Evolutionary conservation across 495 filamentous ascomycete genomes (phyloP).

Genomic region (Aspergillus funiculosus): DNA sequence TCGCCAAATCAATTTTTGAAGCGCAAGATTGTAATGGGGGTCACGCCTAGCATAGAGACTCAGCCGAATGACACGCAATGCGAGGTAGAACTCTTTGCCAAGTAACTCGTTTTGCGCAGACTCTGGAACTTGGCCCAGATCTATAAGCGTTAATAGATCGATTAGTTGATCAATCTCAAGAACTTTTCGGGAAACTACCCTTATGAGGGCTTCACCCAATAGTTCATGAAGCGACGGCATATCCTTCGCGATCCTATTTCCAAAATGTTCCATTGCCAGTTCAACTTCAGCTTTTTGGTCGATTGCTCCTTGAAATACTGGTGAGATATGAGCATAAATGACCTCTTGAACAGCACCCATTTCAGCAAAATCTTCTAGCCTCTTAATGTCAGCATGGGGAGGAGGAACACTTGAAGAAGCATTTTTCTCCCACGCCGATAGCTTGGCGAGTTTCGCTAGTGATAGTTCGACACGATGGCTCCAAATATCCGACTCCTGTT

Average conservation of each 20-base stretch:
- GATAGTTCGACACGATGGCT: constrained; percentile 87
- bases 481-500: constrained; percentile 71
- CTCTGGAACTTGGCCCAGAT: constrained; percentile 26
- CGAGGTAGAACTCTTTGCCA: constrained; percentile 60
- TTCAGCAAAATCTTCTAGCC: constrained; percentile 55
- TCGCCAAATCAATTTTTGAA: constrained; percentile 75
- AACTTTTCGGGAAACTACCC: constrained; percentile 60
- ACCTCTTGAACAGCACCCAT: constrained; percentile 68
- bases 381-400: constrained; percentile 31
- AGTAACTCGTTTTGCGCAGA: constrained; percentile 34
- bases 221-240: constrained; percentile 58
- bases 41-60: constrained; percentile 45
- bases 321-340: constrained; percentile 56
- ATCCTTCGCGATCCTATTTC: constrained; percentile 47
- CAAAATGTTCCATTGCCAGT: constrained; percentile 64
- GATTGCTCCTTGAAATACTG: constrained; percentile 58
- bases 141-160: constrained; percentile 75
- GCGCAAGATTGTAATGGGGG: constrained; percentile 46
- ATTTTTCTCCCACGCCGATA: constrained; percentile 51
- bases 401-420: constrained; percentile 17
- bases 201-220: constrained; percentile 58
- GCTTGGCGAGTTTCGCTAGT: constrained; percentile 70
- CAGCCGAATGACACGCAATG: constrained; percentile 60
- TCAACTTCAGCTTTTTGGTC: constrained; percentile 73
- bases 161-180: constrained; percentile 63